Percentiles rank a stretch among this genome's conserved stretches.
These are phyloP conservation scores for Penicillium lividum DNA, from an alignment of 495 filamentous ascomycete species.

Conservation along the genomic window DNA sequence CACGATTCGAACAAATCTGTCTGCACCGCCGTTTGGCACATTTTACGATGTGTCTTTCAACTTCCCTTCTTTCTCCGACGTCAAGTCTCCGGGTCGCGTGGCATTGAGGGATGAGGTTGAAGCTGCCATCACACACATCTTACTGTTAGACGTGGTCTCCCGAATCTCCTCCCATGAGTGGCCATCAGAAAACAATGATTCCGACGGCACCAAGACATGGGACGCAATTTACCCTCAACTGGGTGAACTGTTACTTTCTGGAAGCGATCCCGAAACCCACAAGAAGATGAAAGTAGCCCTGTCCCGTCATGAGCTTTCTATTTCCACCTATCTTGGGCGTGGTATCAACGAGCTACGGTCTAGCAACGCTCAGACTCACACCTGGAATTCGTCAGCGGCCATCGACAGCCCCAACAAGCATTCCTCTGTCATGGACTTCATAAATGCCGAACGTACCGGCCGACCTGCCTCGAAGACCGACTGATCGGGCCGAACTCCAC, in stretches of 20 bases:
- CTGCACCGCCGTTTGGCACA: conserved; percentile 45
- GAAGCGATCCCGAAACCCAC: conserved; percentile 18
- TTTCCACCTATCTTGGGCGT: conserved; percentile 26
- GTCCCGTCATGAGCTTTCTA: conserved; percentile 33
- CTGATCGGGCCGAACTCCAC: conserved; percentile 9
- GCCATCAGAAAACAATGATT: conserved; percentile 1
- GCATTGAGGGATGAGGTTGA: conserved; percentile 41
- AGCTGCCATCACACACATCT: conserved; percentile 37
- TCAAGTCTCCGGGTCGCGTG: conserved; percentile 40
- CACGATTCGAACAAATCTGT: conserved; percentile 45
- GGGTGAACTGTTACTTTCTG: conserved; percentile 37
- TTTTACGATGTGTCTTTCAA: conserved; percentile 47
- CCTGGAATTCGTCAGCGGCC: conserved; percentile 27
- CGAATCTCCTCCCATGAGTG: conserved; percentile 27
- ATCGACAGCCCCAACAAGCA: not conserved
- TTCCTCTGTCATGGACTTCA: conserved; percentile 36
- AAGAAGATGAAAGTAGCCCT: conserved; percentile 42
- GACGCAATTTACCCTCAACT: conserved; percentile 42
- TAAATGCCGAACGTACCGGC: conserved; percentile 20
- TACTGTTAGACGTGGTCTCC: conserved; percentile 41
- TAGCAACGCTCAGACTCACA: conserved; percentile 14
- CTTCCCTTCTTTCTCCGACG: conserved; percentile 33
- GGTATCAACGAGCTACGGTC: conserved; percentile 15
- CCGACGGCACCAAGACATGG: conserved; percentile 26
- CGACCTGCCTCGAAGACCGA: not conserved